Percentiles rank a stretch among this genome's conserved stretches.
Conservation (phyloP, 1,284 basidiomycete species). For the Ceratobasidium sp. region DNA sequence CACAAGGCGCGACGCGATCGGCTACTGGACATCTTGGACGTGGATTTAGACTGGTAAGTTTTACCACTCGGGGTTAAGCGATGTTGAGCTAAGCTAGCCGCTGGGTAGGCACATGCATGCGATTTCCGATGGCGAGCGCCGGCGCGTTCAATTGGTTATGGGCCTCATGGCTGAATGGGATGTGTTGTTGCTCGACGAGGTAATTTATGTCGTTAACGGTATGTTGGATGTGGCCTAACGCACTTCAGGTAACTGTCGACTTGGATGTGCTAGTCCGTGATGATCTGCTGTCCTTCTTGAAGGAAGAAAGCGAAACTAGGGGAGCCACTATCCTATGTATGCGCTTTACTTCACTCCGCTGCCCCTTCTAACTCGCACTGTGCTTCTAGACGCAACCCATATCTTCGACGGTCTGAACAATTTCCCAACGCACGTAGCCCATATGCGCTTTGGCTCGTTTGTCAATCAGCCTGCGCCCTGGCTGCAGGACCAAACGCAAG, state of each 20-base stretch:
- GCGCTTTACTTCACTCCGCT: constrained; percentile 52
- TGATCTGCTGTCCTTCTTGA: constrained; percentile 89
- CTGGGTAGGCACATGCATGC: constrained; percentile 78
- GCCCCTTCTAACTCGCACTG: not conserved
- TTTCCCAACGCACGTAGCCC: constrained; percentile 91
- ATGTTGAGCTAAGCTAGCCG: not conserved
- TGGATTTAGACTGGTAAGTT: constrained; percentile 82
- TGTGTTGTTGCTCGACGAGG: constrained; percentile 93
- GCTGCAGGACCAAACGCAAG: constrained; percentile 58
- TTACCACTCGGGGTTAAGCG: not conserved
- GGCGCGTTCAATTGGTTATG: constrained; percentile 95
- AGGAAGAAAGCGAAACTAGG: constrained; percentile 81
- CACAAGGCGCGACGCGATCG: constrained; percentile 89
- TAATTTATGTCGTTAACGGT: constrained; percentile 43
- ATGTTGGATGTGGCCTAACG: not conserved
- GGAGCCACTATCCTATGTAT: constrained; percentile 90
- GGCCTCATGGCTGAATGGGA: constrained; percentile 98
- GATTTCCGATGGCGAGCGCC: constrained; percentile 95
- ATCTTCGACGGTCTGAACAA: constrained; percentile 90
- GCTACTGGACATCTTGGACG: constrained; percentile 91
- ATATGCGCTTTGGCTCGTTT: constrained; percentile 85
- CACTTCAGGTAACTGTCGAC: constrained; percentile 87
- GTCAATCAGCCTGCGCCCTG: constrained; percentile 74
- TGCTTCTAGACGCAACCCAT: constrained; percentile 84
- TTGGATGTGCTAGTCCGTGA: constrained; percentile 97